Conservation (phyloP, 2,329 filamentous ascomycete genomes). For the Rutstroemia sp. region DNA sequence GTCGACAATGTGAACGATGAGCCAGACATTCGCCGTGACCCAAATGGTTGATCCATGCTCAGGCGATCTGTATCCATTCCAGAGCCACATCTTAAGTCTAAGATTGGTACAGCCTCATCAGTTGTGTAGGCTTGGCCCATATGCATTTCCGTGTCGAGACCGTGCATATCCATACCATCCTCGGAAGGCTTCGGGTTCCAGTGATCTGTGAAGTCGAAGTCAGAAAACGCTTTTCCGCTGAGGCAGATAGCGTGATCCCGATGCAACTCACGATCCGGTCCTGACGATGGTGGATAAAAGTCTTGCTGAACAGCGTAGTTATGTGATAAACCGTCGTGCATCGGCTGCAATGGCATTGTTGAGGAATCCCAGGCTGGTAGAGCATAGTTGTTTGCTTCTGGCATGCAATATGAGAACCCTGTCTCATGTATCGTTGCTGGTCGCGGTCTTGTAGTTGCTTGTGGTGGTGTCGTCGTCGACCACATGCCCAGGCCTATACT, state of each 20-base stretch:
- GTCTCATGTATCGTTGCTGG: slow-evolving; percentile 53
- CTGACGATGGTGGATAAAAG: slow-evolving; percentile 43
- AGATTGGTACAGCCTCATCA: slow-evolving; percentile 55
- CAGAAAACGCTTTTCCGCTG: slow-evolving; percentile 6
- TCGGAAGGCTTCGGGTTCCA: slow-evolving; percentile 52
- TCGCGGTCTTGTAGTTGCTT: slow-evolving; percentile 37
- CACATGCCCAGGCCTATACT: slow-evolving; percentile 42
- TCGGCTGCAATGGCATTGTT: slow-evolving; percentile 37
- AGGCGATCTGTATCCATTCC: slow-evolving; percentile 44
- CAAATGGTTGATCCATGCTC: slow-evolving; percentile 44
- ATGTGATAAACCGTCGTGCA: slow-evolving; percentile 40
- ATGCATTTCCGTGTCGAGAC: slow-evolving; percentile 48
- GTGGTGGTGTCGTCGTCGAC: slow-evolving; percentile 45
- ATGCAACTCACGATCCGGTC: slow-evolving; percentile 40
- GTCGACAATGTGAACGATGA: slow-evolving; percentile 70
- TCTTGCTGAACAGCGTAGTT: slow-evolving; percentile 53
- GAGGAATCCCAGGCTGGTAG: slow-evolving; percentile 52
- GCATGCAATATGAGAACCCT: slow-evolving; percentile 51
- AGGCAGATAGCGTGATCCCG: slow-evolving; percentile 12
- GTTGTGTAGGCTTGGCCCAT: slow-evolving; percentile 57
- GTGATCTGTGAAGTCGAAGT: slow-evolving; percentile 29
- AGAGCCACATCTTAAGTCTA: slow-evolving; percentile 45
- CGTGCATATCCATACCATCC: slow-evolving; percentile 47
- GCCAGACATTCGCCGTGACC: slow-evolving; percentile 59
- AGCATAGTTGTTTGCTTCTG: slow-evolving; percentile 41